Conservation (phyloP, 768 basidiomycete genomes). For the Tricholoma saponaceum region DNA sequence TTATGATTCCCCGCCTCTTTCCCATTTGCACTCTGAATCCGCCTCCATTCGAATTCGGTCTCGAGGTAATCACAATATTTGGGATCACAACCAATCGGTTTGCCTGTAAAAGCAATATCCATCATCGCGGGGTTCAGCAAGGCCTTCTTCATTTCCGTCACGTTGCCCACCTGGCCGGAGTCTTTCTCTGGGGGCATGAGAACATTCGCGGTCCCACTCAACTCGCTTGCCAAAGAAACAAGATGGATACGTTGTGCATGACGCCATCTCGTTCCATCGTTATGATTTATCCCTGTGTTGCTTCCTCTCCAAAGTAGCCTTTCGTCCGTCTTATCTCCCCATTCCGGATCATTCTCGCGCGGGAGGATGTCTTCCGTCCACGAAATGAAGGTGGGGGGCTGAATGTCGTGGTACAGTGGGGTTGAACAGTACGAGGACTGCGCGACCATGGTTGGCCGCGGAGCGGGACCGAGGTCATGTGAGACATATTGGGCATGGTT, state of each 20-base stretch:
- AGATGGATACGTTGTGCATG: slow-evolving; percentile 42
- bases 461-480: slow-evolving; percentile 30
- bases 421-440: slow-evolving; percentile 39
- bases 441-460: slow-evolving; percentile 31
- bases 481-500: slow-evolving; percentile 43
- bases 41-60: slow-evolving; percentile 43
- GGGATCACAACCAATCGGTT: slow-evolving; percentile 35
- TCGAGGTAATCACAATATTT: slow-evolving; percentile 40
- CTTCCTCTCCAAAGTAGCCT: slow-evolving; percentile 64
- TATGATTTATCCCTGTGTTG: slow-evolving; percentile 55
- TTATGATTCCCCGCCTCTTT: slow-evolving; percentile 49
- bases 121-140: slow-evolving; percentile 44
- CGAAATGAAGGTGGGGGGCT: slow-evolving; percentile 34
- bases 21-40: slow-evolving; percentile 26
- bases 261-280: slow-evolving; percentile 35
- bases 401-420: slow-evolving; percentile 37
- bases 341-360: slow-evolving; percentile 45
- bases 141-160: slow-evolving; percentile 25
- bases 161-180: slow-evolving; percentile 28
- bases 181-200: slow-evolving; percentile 22
- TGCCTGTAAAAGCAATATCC: slow-evolving; percentile 51
- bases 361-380: slow-evolving; percentile 31
- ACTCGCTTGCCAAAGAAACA: slow-evolving; percentile 31
- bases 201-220: slow-evolving; percentile 30
- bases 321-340: slow-evolving; percentile 58